Conservation (phyloP, 306 rosid species). For the Rosa lucieae region DNA sequence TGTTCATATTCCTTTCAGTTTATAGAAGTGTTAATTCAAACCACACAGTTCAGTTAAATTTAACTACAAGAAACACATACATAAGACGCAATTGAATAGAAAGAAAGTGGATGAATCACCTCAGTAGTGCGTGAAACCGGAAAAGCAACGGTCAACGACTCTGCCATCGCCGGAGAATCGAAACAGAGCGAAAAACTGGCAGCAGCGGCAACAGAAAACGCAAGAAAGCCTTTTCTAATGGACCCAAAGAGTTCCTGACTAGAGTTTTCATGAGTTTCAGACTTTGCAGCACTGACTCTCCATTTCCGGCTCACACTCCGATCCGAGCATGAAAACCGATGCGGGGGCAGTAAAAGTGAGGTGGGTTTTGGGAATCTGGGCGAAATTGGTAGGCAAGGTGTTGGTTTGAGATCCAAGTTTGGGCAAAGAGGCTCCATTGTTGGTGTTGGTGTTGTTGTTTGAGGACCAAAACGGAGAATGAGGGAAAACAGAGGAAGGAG, state of each 20-base stretch:
- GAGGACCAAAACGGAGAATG: neutral
- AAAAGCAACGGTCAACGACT: constrained; percentile 92
- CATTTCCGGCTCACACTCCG: constrained; percentile 26
- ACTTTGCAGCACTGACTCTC: constrained; percentile 21
- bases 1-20: neutral
- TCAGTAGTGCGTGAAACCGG: constrained; percentile 91
- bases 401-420: constrained; percentile 38
- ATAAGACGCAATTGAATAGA: neutral
- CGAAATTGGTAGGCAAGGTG: constrained; percentile 22
- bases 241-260: constrained; percentile 32
- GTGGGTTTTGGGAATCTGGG: constrained; percentile 20
- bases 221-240: constrained; percentile 42
- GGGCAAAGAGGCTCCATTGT: constrained; percentile 51
- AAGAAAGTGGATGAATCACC: constrained; percentile 33
- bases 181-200: constrained; percentile 50
- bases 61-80: neutral
- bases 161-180: constrained; percentile 62
- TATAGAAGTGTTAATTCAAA: neutral
- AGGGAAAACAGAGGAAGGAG: neutral
- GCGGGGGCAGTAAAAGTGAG: constrained; percentile 29
- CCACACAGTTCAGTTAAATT: neutral
- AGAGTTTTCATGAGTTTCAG: constrained; percentile 14
- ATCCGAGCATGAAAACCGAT: constrained; percentile 28
- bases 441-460: neutral
- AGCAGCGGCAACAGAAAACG: constrained; percentile 64